Evolutionary conservation across 139 green algal species (phyloP), one percentile per base, ranked within the genome.

Genomic region (Astrephomene gubernaculifera): DNA sequence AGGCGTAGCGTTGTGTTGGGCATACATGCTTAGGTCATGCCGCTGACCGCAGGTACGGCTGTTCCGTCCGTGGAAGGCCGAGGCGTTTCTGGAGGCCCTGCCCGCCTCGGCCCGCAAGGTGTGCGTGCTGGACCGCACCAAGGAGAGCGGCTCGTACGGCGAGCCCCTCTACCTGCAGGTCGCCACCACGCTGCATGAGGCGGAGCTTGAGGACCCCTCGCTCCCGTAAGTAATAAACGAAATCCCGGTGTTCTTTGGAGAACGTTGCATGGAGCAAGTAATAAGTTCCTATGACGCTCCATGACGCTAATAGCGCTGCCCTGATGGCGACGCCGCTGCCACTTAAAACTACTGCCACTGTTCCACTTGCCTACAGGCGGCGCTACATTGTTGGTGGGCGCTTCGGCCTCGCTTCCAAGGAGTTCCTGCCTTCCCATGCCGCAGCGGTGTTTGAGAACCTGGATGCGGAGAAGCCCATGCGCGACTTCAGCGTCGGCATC

Each of bases 351-450:
- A 27, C 25, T n/a, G 60, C 10, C 6, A 2, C 2, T 68, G 27
- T n/a, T 68, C 60, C 14, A 38, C n/a, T n/a, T n/a, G 3, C 35
- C 53, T 36, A 17, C 60, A 83, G 75, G 39, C 75, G 75, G 9
- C 85, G 85, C 65, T 80, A 65, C 38, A 45, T 89, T 12, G 80
- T 93, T n/a, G 89, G 89, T 61, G 91, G 91, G 4, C 89, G 91
- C 79, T 94, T 90, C 63, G 91, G 91, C n/a, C 86, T 94, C 31
- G 89, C 82, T 36, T 91, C 86, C 83, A 94, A 94, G 87, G 91
- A 94, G 83, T 94, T 94, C 86, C 92, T 90, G 4, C 91, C 91
- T 14, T 87, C 87, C 31, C 89, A 91, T 82, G 89, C 82, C n/a
- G 72, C 87, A 57, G 91, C 91, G 12, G 86, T 91, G 54, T 94